These are phyloP conservation scores for Cnidoscolus chayamansa DNA, from an alignment of 441 rosid species.

Conservation along the genomic window DNA sequence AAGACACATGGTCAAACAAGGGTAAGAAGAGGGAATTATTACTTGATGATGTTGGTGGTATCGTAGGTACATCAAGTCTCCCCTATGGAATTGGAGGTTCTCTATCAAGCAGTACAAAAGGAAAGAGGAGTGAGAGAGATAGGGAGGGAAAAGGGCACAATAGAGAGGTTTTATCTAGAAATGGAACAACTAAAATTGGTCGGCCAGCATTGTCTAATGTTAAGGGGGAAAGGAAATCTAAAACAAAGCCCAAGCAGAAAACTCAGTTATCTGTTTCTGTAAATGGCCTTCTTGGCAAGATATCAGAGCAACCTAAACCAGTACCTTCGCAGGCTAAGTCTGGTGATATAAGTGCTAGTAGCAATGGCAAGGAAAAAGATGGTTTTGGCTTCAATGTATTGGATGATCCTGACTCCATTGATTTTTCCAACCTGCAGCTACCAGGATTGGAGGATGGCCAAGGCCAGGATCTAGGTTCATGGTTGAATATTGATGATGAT, in stretches of 20 bases:
- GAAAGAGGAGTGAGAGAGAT: slow-evolving; percentile 96
- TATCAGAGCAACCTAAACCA: slow-evolving; percentile 56
- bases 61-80: slow-evolving; percentile 33
- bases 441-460: slow-evolving; percentile 76
- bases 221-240: slow-evolving; percentile 83
- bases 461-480: slow-evolving; percentile 81
- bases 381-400: slow-evolving; percentile 59
- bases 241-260: slow-evolving; percentile 91
- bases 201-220: slow-evolving; percentile 67
- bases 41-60: slow-evolving; percentile 78
- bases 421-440: slow-evolving; percentile 63
- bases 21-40: slow-evolving; percentile 81
- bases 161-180: slow-evolving; percentile 61
- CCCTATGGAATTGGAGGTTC: slow-evolving; percentile 53
- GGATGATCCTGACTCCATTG: slow-evolving; percentile 70
- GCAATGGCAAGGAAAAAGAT: slow-evolving; percentile 48
- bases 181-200: slow-evolving; percentile 70
- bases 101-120: slow-evolving; percentile 73
- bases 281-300: slow-evolving; percentile 61
- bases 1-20: slow-evolving; percentile 73
- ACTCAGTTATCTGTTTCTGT: slow-evolving; percentile 74
- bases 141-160: slow-evolving; percentile 88
- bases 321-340: slow-evolving; percentile 46
- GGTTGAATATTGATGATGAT: slow-evolving; percentile 96
- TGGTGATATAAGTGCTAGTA: slow-evolving; percentile 33